Evolutionary conservation across 2,329 filamentous ascomycete genomes (phyloP), one percentile per base, ranked within the genome.

Genomic region (Alternaria rosae): DNA sequence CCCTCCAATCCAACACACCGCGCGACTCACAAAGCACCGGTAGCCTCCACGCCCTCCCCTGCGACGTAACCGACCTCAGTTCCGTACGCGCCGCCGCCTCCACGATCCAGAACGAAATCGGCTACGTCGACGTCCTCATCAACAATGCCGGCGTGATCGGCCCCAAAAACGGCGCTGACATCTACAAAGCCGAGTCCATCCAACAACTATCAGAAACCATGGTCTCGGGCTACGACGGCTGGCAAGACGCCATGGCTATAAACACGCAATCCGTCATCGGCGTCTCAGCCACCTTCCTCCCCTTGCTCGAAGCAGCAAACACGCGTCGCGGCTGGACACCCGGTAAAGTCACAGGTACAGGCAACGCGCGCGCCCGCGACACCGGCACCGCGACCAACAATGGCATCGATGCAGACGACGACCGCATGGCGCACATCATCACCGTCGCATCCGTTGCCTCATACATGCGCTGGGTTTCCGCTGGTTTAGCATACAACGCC

Each of bases 81-180:
- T 83, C 82, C 13, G 71, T 85, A 28, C 70, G 77, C 17, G 67
- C 67, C 5, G 82, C 79, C 5, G 83, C 81, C 12, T 73, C 77
- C n/a, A 72, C 73, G 2, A 80, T 86, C 44, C 75, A 79, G 6
- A 64, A 73, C 8, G 80, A 85, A 25, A 71, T 71, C 4, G 82
- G 81, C 43, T 80, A 84, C 65, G 80, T 87, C 59, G 84, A 87
- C 67, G 79, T 86, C 23, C 75, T 86, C 1, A 79, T 86, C 69
- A 83, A 83, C 70, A 86, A 86, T 65, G 84, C 84, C 15, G 85
- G 85, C 25, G 76, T 83, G 47, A 70, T 73, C 5, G 82, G 84
- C 0, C 84, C 85, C 0, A 70, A 63, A n/a, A 78, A 80, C 53
- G 81, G 78, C 35, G 76, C 66, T 6, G 76, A 77, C 38, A 74